Percentiles rank a stretch among this genome's conserved stretches.
These are phyloP conservation scores for Euryodendron excelsum DNA, from an alignment of 148 eudicot genomes.

Conservation along the genomic window DNA sequence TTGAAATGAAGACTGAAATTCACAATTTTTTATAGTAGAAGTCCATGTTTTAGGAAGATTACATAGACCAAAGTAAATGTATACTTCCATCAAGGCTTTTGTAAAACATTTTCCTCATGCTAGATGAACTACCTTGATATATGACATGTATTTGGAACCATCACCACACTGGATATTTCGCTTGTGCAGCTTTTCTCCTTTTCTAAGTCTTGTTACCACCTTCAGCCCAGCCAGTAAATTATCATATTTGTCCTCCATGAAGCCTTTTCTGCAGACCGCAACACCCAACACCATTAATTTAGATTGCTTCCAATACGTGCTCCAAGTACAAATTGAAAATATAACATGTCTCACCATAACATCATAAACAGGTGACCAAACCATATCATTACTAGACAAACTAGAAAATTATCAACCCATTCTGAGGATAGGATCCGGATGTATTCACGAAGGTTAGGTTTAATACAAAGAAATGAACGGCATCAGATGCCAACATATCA, in stretches of 20 bases:
- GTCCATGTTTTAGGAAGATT: neutral
- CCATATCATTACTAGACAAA: conserved; percentile 3
- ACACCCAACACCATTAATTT: conserved; percentile 18
- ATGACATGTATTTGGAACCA: conserved; percentile 95
- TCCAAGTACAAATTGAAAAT: neutral
- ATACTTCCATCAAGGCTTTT: neutral
- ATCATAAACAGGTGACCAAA: conserved; percentile 9
- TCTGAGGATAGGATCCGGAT: neutral
- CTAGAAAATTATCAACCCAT: neutral
- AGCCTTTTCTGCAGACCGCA: conserved; percentile 44
- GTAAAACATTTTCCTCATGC: neutral
- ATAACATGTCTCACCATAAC: neutral
- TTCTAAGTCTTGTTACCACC: conserved; percentile 38
- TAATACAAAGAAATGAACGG: neutral
- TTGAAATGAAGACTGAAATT: neutral
- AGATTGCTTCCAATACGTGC: neutral
- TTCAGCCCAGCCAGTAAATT: conserved; percentile 47
- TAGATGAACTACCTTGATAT: conserved; percentile 63
- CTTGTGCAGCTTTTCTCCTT: conserved; percentile 61
- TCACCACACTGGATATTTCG: conserved; percentile 49
- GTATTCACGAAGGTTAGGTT: neutral
- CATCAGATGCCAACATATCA: neutral
- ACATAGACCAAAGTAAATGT: neutral
- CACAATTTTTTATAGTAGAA: neutral
- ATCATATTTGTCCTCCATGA: conserved; percentile 38